Percentiles rank a stretch among this genome's conserved stretches.
phyloP scores from a whole-genome alignment of 2,329 filamentous ascomycete genomes.

The Madurella fahalii region DNA sequence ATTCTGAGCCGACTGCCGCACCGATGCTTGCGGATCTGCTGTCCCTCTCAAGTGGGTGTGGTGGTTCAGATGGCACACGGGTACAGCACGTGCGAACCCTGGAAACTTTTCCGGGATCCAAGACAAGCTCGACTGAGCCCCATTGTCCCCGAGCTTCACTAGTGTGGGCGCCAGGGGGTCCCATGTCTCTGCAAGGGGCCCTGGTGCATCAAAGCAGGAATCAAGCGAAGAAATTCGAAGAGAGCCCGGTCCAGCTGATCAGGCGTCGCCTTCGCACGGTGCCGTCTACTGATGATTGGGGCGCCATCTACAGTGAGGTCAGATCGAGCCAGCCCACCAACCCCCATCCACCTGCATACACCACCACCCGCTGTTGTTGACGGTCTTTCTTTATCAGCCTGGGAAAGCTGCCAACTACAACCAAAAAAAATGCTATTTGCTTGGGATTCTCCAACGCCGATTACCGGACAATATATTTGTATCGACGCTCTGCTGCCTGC shows the following conservation, averaged over 20 bases:
- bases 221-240: too few relatives aligned
- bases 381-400: too few relatives aligned
- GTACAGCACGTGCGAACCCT: background rate
- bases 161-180: slow-evolving; percentile 1
- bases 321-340: too few relatives aligned
- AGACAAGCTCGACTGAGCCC: slow-evolving; percentile 8
- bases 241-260: slow-evolving; percentile 7
- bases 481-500: slow-evolving; percentile 13
- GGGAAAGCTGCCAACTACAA: background rate
- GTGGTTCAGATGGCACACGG: background rate
- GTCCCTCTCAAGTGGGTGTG: background rate
- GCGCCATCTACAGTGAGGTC: background rate
- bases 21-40: background rate
- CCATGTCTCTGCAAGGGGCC: slow-evolving; percentile 14
- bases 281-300: background rate
- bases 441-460: background rate
- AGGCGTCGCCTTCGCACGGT: slow-evolving; percentile 4
- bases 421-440: background rate
- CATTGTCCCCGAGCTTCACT: slow-evolving; percentile 1
- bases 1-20: slow-evolving; percentile 22
- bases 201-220: background rate
- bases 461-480: background rate
- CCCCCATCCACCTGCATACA: too few relatives aligned
- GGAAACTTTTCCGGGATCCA: slow-evolving; percentile 11
- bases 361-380: too few relatives aligned